Evolutionary conservation across 2,329 filamentous ascomycete species (phyloP), one percentile per base, ranked within the genome.

Genomic region (Aspergillus terreus): DNA sequence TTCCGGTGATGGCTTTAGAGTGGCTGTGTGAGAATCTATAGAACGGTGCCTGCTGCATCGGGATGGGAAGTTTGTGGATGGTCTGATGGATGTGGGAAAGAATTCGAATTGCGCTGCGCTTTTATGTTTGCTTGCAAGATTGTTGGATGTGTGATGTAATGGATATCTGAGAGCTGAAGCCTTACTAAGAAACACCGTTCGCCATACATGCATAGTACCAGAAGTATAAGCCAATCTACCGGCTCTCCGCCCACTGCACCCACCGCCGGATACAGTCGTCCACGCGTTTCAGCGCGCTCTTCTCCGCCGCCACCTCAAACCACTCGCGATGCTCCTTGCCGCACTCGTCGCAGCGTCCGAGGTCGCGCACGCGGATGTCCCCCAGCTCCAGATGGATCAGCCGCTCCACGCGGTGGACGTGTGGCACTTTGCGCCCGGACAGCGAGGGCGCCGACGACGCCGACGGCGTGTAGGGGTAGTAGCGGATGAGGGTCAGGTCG

Each of bases 271-370:
- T 85, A 53, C 91, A 83, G 58, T 88, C 84, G 71, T 89, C 85
- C 9, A 89, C 82, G 23, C 65, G 78, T 54, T 79, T 82, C 3
- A 97, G 79, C 0, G 86, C 88, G 25, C 85, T 79, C 57, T 85
- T 81, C 19, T 77, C 85, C 0, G 89, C 88, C 55, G 89, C 84
- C 1, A 96, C 85, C 72, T 95, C 88, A 68, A 99, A 99, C 92
- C 92, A 99, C 74, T 99, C 94, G 47, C 86, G 78, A 70, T 99
- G 94, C 62, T 90, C 86, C 64, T 85, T 85, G 2, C 91, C 91
- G 66, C 94, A 99, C 1, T 84, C 81, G 4, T 78, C 77, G 63
- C 94, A 99, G 47, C 82, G 81, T 15, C 68, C 84, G 72, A 50
- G 74, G 71, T 61, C 79, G 74, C 78, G 84, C 52, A 73, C 84